Conservation (phyloP, 805 yeast species). For the Candida namnaoensis region DNA sequence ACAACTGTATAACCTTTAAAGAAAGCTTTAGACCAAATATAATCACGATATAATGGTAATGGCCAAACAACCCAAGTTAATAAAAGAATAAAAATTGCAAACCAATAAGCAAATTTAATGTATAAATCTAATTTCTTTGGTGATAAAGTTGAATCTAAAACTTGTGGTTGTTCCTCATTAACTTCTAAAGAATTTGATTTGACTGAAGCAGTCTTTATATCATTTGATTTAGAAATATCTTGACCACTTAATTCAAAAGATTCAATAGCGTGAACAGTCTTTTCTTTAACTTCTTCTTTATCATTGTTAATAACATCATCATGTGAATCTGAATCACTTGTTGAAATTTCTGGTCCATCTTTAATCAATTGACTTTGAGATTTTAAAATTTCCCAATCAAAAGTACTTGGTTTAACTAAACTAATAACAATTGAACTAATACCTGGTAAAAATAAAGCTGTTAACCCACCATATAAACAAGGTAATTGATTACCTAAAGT, state of each 20-base stretch:
- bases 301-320: not conserved
- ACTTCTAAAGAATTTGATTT: no score
- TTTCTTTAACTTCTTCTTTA: not conserved
- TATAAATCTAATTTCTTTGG: conserved; percentile 10
- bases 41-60: conserved; percentile 32
- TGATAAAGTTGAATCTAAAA: no score
- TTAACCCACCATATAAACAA: conserved; percentile 24
- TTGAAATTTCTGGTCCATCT: conserved; percentile 1
- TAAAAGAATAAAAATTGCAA: conserved; percentile 19
- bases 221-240: no score
- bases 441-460: conserved; percentile 23
- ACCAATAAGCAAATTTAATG: conserved; percentile 19
- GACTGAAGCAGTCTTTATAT: no score
- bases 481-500: conserved; percentile 24
- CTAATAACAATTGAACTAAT: conserved; percentile 20
- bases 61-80: conserved; percentile 33
- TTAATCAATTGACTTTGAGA: conserved; percentile 5
- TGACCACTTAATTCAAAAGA: no score
- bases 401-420: conserved; percentile 20
- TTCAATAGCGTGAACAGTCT: not conserved
- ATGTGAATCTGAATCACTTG: not conserved
- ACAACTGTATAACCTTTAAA: conserved; percentile 31
- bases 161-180: no score
- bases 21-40: conserved; percentile 26
- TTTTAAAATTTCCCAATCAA: conserved; percentile 22